Conservation (phyloP, 306 rosid genomes). For the Spatholobus suberectus region DNA sequence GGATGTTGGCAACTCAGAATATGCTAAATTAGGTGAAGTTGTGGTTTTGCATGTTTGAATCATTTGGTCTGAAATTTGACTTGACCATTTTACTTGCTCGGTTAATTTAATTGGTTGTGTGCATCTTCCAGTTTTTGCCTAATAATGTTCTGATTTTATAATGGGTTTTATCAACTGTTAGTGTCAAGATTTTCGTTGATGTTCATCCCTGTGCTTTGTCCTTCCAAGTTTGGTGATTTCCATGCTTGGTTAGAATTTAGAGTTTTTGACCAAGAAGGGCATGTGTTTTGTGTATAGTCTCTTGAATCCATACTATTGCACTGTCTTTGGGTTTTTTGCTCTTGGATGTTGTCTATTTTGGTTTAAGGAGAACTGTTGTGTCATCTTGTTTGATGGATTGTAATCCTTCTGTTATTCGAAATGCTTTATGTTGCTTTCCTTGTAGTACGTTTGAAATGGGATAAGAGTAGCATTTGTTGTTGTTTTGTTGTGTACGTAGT, state of each 20-base stretch:
- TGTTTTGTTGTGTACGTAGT: background rate
- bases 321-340: background rate
- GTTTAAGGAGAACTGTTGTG: slow-evolving; percentile 10
- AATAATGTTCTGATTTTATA: background rate
- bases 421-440: slow-evolving; percentile 21
- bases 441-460: background rate
- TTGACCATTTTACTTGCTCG: background rate
- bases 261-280: slow-evolving; percentile 1
- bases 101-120: background rate
- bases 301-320: background rate
- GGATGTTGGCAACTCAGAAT: background rate
- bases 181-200: background rate
- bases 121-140: slow-evolving; percentile 7
- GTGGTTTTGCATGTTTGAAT: slow-evolving; percentile 25
- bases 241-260: background rate
- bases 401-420: background rate
- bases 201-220: background rate
- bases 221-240: slow-evolving; percentile 16
- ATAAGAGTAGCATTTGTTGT: background rate
- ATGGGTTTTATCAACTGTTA: background rate
- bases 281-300: background rate
- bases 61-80: slow-evolving; percentile 23
- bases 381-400: slow-evolving; percentile 15
- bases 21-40: slow-evolving; percentile 1
- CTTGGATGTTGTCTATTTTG: background rate